phyloP scores from a whole-genome alignment of 352 stramenopile species.

The Phytophthora sp. region DNA sequence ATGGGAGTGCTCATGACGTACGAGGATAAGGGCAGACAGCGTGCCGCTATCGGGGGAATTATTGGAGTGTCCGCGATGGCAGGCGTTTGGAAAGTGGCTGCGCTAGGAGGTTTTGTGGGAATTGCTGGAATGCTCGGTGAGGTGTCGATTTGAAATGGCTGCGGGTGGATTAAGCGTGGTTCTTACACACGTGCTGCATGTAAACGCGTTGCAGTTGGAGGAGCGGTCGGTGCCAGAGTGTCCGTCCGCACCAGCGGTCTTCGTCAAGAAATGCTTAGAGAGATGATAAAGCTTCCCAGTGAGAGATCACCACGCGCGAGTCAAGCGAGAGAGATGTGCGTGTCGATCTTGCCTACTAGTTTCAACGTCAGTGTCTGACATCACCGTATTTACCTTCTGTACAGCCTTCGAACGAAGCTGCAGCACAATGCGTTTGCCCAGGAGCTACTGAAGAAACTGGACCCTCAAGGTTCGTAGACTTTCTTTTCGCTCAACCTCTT shows the following conservation, averaged over 20 bases:
- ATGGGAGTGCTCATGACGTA: background rate
- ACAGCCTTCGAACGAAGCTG: slow-evolving; percentile 18
- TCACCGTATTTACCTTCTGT: too few species aligned
- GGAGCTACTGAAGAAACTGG: slow-evolving; percentile 18
- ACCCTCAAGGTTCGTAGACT: slow-evolving; percentile 9
- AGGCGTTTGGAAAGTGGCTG: background rate
- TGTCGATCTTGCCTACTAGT: background rate
- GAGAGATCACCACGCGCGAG: slow-evolving; percentile 16
- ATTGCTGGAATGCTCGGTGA: too few species aligned
- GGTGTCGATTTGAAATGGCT: too few species aligned
- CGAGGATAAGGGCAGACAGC: background rate
- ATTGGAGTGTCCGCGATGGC: background rate
- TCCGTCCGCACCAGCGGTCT: slow-evolving; percentile 12
- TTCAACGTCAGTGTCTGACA: too few species aligned
- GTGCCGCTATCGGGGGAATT: background rate
- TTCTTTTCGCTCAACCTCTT: too few species aligned
- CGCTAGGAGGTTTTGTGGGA: slow-evolving; percentile 1
- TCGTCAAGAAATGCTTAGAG: slow-evolving; percentile 12
- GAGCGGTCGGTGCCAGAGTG: slow-evolving; percentile 12
- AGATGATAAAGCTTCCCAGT: slow-evolving; percentile 12
- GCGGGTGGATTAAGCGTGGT: too few species aligned
- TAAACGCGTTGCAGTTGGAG: slow-evolving; percentile 4
- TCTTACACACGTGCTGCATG: too few species aligned
- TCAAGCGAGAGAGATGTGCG: slow-evolving; percentile 22
- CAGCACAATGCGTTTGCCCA: slow-evolving; percentile 12